Conservation (phyloP, 768 basidiomycete species). For the Pleurotus pulmonarius region DNA sequence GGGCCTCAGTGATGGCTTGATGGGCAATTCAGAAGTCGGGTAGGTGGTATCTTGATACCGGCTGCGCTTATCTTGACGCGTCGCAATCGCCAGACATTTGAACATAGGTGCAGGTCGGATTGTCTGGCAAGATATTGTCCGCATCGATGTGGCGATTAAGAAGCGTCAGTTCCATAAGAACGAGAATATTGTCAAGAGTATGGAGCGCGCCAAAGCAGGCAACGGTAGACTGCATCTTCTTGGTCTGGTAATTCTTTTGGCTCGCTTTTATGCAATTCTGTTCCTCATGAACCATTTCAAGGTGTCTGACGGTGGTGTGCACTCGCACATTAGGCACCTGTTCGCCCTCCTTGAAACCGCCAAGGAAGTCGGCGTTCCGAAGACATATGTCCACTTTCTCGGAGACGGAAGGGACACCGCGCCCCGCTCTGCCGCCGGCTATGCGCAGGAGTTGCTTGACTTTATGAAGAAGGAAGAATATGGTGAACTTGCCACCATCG, state of each 20-base stretch:
- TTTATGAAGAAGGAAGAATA: slow-evolving; percentile 76
- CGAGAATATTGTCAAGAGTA: slow-evolving; percentile 63
- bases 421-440: slow-evolving; percentile 75
- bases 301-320: slow-evolving; percentile 96
- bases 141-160: slow-evolving; percentile 89
- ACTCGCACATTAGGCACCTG: slow-evolving; percentile 90
- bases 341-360: slow-evolving; percentile 89
- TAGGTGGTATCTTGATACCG: slow-evolving; percentile 31
- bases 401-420: slow-evolving; percentile 95
- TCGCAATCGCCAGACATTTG: slow-evolving; percentile 58
- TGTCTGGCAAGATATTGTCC: slow-evolving; percentile 98
- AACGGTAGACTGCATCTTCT: slow-evolving; percentile 86
- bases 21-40: slow-evolving; percentile 99
- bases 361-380: slow-evolving; percentile 78
- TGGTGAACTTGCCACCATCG: slow-evolving; percentile 79
- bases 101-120: slow-evolving; percentile 95
- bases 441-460: slow-evolving; percentile 71
- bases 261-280: background rate
- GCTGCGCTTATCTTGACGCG: background rate
- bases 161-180: slow-evolving; percentile 85
- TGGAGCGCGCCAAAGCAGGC: slow-evolving; percentile 74
- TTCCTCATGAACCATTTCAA: slow-evolving; percentile 21
- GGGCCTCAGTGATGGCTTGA: slow-evolving; percentile 87
- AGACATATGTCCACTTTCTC: slow-evolving; percentile 91
- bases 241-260: slow-evolving; percentile 59